Evolutionary conservation across 1,139 yeast species (phyloP), one percentile per base, ranked within the genome.

Genomic region (Martiniozyma asiatica): DNA sequence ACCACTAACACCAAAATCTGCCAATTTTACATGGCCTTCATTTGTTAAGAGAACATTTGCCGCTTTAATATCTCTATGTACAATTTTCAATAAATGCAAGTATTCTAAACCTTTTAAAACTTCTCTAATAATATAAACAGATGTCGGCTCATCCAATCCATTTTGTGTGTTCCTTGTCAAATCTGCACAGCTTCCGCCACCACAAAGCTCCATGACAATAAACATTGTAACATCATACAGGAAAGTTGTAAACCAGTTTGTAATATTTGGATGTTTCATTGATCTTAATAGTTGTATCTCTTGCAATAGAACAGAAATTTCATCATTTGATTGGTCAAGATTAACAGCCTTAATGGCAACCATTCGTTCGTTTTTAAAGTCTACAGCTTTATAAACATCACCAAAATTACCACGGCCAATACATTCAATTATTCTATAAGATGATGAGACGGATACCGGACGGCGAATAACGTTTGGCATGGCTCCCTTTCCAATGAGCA

Each of bases 161-260:
- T 54, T 59, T 32, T 64, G 67, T 38, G 61, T 63, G 32, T 61
- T 61, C 42, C 64, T 69, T 21, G 78, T 47, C 38, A 85, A 60
- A 46, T 84, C 94, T 1, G 82, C 67, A 52, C 94, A 80, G 2
- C 94, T 80, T 0, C 95, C 94, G 14, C 93, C 94, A 9, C 87
- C 93, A 54, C 96, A 85, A 49, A 68, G 81, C 50, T 85, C 96
- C 94, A 85, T 81, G 5, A 80, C 78, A 30, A 85, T 80, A 75
- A 87, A 84, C 75, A 85, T 70, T 14, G 71, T 67, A 24, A 70
- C 70, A 32, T 69, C 81, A 31, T 62, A 59, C 8, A 75, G 54
- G 45, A 73, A 70, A 1, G 93, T 73, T 30, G 73, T 74, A 41
- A 58, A 62, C 52, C 81, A 80, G 25, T 56, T 60, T 10, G 87